Base-by-base conservation (phyloP, 805 yeast genomes). In the Maudiozyma serrabonitensis region DNA sequence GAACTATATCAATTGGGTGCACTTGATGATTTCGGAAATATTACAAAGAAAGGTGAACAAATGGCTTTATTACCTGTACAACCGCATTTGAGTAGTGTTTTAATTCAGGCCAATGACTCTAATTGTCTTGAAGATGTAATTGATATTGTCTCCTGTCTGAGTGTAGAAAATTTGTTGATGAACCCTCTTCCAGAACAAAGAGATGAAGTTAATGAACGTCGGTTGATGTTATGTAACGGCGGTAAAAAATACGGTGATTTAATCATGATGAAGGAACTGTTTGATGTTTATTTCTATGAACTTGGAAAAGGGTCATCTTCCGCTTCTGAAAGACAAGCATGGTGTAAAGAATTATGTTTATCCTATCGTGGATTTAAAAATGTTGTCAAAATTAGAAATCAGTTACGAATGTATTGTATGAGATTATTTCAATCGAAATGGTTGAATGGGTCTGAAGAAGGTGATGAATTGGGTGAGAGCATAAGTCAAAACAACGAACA, bases 31-130 rank as follows among this genome's bases (percentile, higher is more conserved):
- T 57, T 67, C 1, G 98, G 98, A 1, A 70, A 76, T 26, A 81
- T 93, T 53, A 91, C 98, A 0, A 68, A 73, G 1, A 67, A 87
- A 35, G 99, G 99, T n/a, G 71, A 75, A 46, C 77, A 85, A 57
- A 88, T 93, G 91, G 88, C 95, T 0, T 75, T 87, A 15, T 71
- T 93, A 52, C 99, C 99, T 0, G 75, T 93, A 28, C 84, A 89
- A n/a, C 98, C 99, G 0, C 93, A 87, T 59, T 72, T 93, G 43
- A 84, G 95, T 4, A 88, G 89, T 0, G 96, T 91, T 8, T 71
- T 93, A 48, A 71, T 93, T 32, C 73, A 77, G 25, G 95, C 96
- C 0, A 68, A 75, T 51, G 80, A 78, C 43, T 55, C 59, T 26
- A 73, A 69, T 1, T 80, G 84, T 44, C 67, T 88, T 6, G 68